Conservation (phyloP, 176 grass and related monocot species). For the Paspalum notatum region DNA sequence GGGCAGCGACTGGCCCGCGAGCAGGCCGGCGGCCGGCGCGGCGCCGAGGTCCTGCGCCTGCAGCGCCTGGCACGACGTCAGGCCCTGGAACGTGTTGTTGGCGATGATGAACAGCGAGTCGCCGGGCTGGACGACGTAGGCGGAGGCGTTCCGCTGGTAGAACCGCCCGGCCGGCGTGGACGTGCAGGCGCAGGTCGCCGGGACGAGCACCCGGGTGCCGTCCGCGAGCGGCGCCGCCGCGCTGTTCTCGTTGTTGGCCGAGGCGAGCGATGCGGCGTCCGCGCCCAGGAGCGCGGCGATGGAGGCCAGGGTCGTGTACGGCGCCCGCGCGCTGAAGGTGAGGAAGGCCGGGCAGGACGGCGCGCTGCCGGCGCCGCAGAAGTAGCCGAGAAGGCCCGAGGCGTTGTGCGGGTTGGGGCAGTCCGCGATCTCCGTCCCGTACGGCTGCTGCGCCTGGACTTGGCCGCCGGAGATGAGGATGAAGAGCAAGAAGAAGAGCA, state of each 20-base stretch:
- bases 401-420: conserved; percentile 44
- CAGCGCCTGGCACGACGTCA: conserved; percentile 74
- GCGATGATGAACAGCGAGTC: conserved; percentile 53
- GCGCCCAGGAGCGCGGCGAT: conserved; percentile 54
- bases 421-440: conserved; percentile 39
- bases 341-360: conserved; percentile 62
- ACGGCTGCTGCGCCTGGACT: conserved; percentile 53
- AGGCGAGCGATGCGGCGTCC: conserved; percentile 37
- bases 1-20: background rate
- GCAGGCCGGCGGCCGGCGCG: conserved; percentile 2
- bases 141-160: conserved; percentile 62
- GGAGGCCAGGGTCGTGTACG: conserved; percentile 26
- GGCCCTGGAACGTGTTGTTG: conserved; percentile 57
- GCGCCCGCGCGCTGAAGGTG: conserved; percentile 55
- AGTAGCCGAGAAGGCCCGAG: conserved; percentile 66
- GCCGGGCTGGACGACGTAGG: conserved; percentile 25
- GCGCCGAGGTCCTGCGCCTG: conserved; percentile 38
- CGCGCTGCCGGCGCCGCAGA: conserved; percentile 40
- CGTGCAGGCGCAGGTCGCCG: conserved; percentile 62
- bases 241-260: conserved; percentile 16
- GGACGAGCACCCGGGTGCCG: conserved; percentile 51
- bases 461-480: background rate
- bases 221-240: background rate
- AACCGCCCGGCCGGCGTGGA: background rate
- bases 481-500: background rate